Base-by-base conservation (phyloP, 1,139 yeast genomes). In the Protomyces lactucae-debilis region DNA sequence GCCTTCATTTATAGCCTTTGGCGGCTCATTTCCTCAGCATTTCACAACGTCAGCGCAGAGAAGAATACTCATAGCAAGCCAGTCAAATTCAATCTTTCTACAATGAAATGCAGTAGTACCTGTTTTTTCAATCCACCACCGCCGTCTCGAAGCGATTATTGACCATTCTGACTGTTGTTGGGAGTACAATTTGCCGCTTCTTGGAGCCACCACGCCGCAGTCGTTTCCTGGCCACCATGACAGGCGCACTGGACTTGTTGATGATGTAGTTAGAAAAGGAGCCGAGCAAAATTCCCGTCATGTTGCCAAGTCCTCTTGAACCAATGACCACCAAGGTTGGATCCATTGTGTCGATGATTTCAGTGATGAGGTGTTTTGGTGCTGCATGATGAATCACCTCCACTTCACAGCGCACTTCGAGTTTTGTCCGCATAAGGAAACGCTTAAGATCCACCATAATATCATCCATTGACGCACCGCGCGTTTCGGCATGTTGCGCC, bases 241-340 rank as follows among this genome's bases (percentile, higher is more conserved):
- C 95, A 0, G 98, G 97, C 14, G 89, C 92, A 28, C 88, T 80
- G 72, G 89, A 83, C 57, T 86, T 84, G 16, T 90, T 85, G 12
- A 88, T 89, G 70, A 88, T 79, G 73, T 88, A 88, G 71, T 87
- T 88, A 3, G 89, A 84, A 68, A 88, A 80, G 2, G 89, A 85
- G 2, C 93, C 93, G 67, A 87, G 80, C 66, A 87, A 78, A 12
- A 87, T 91, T 10, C 95, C 93, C 72, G 85, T 86, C 56, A 87
- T 77, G 1, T 92, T 90, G 67, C 86, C 80, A 68, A 85, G 85
- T 35, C 95, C 95, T 71, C 87, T 83, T 16, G 92, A 86, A 0
- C 95, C 95, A 43, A 91, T 88, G 66, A 91, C 84, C 18, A 92
- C 93, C 71, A 91, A 77, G 0, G 89, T 85, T 0, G 97, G 97